These are phyloP conservation scores for Drechslerella dactyloides DNA, from an alignment of 2,329 filamentous ascomycete species.

Conservation along the genomic window DNA sequence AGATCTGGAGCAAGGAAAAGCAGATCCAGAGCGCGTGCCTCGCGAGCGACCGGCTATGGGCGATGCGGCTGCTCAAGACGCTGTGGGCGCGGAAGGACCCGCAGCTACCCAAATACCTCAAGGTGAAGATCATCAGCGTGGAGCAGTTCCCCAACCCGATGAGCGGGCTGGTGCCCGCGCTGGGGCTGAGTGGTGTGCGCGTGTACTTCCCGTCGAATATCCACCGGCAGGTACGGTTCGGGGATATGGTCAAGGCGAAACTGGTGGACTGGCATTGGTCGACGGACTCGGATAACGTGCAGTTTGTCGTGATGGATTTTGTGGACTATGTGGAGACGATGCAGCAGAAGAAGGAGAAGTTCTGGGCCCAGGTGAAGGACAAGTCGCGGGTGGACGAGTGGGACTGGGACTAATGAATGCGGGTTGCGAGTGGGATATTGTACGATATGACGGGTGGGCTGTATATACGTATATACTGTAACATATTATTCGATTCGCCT, in stretches of 20 bases:
- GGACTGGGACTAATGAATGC: neutral
- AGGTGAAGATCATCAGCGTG: constrained; percentile 39
- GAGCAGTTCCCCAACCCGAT: constrained; percentile 10
- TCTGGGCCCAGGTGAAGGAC: constrained; percentile 47
- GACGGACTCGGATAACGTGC: constrained; percentile 25
- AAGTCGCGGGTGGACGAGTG: constrained; percentile 20
- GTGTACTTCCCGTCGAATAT: constrained; percentile 30
- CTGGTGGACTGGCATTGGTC: constrained; percentile 39
- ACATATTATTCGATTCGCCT: neutral
- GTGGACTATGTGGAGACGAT: constrained; percentile 27
- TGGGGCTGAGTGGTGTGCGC: constrained; percentile 28
- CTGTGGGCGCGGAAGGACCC: constrained; percentile 21
- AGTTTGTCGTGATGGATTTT: constrained; percentile 46
- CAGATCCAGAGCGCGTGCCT: constrained; percentile 21
- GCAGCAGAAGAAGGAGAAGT: constrained; percentile 19
- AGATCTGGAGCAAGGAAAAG: constrained; percentile 15
- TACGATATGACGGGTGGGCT: constrained; percentile 1
- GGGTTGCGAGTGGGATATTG: neutral
- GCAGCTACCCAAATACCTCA: constrained; percentile 4
- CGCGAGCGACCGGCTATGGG: constrained; percentile 24
- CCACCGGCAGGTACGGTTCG: constrained; percentile 22
- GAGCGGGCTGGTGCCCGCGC: constrained; percentile 21
- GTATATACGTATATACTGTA: constrained; percentile 8
- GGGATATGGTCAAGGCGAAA: constrained; percentile 32
- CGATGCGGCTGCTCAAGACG: constrained; percentile 30